A percentile compares a stretch with the other conserved stretches of the same genome.
phyloP scores from a whole-genome alignment of 495 filamentous ascomycete species.

The Viridothelium virens region DNA sequence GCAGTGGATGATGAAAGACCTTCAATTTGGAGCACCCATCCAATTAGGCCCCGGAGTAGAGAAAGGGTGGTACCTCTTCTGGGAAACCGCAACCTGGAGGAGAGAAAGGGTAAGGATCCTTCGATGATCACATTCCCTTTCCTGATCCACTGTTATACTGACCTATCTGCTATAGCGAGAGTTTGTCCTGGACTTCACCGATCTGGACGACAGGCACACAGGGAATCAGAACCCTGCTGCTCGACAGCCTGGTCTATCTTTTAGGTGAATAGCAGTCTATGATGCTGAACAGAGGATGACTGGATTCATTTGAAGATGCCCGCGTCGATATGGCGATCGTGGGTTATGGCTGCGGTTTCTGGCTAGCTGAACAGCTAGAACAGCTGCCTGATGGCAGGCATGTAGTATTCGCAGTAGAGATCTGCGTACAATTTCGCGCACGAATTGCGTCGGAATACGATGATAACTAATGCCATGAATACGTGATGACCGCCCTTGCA shows the following conservation, averaged over 20 bases:
- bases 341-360: no score
- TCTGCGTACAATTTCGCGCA: not conserved
- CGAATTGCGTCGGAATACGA: not conserved
- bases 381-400: not conserved
- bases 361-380: not conserved
- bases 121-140: not conserved
- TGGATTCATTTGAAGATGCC: not conserved
- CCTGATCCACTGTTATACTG: not conserved
- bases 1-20: slow-evolving; percentile 75
- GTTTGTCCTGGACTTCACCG: slow-evolving; percentile 69
- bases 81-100: slow-evolving; percentile 77
- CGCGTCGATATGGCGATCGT: no score
- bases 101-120: slow-evolving; percentile 62
- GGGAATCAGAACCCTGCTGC: slow-evolving; percentile 9
- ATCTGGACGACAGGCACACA: slow-evolving; percentile 58
- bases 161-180: slow-evolving; percentile 49
- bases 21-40: slow-evolving; percentile 28
- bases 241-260: slow-evolving; percentile 6
- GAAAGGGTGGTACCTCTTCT: slow-evolving; percentile 81
- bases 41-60: slow-evolving; percentile 64
- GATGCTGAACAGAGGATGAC: not conserved
- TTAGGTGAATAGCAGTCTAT: not conserved
- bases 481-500: not conserved
- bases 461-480: not conserved
- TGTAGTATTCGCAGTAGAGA: not conserved